Evolutionary conservation across 768 basidiomycete species (phyloP).

Genomic region (Auriscalpium microsporum): DNA sequence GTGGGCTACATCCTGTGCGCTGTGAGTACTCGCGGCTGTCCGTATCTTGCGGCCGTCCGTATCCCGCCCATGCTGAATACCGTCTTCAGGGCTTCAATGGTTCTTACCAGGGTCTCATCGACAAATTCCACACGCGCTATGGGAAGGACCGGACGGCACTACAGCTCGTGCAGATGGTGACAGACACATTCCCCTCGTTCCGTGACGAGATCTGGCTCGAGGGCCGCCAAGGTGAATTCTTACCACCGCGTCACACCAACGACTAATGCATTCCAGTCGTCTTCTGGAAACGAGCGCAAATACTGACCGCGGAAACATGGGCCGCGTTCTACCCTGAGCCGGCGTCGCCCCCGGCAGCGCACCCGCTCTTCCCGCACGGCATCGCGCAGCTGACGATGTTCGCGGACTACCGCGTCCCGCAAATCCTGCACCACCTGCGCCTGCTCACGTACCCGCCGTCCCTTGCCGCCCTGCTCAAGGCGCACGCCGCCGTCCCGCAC

Average conservation of each 20-base stretch:
- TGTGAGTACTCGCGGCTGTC: constrained; percentile 32
- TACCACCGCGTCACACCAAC: background rate
- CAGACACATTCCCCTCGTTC: constrained; percentile 16
- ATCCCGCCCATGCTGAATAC: background rate
- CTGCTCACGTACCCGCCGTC: constrained; percentile 64
- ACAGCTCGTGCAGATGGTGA: constrained; percentile 15
- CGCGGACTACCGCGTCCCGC: constrained; percentile 88
- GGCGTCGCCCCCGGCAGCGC: constrained; percentile 26
- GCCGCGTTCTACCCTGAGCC: constrained; percentile 76
- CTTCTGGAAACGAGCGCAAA: constrained; percentile 89
- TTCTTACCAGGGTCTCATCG: constrained; percentile 12
- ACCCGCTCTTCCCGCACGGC: constrained; percentile 72
- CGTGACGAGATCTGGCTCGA: constrained; percentile 15
- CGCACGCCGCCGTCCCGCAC: constrained; percentile 35
- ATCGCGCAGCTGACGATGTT: constrained; percentile 80
- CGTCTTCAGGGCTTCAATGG: constrained; percentile 9
- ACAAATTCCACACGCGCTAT: constrained; percentile 11
- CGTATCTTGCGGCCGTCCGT: background rate
- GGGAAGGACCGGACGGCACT: constrained; percentile 8
- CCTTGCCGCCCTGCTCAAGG: constrained; percentile 43
- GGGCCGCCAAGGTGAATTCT: constrained; percentile 41
- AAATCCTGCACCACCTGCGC: constrained; percentile 77
- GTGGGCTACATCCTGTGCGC: constrained; percentile 63
- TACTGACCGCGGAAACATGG: constrained; percentile 87
- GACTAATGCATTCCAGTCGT: constrained; percentile 37